Percentiles rank a stretch among this genome's conserved stretches.
Conservation (phyloP, 371 early-diverging fungal genomes). For the Lichtheimia hyalospora region DNA sequence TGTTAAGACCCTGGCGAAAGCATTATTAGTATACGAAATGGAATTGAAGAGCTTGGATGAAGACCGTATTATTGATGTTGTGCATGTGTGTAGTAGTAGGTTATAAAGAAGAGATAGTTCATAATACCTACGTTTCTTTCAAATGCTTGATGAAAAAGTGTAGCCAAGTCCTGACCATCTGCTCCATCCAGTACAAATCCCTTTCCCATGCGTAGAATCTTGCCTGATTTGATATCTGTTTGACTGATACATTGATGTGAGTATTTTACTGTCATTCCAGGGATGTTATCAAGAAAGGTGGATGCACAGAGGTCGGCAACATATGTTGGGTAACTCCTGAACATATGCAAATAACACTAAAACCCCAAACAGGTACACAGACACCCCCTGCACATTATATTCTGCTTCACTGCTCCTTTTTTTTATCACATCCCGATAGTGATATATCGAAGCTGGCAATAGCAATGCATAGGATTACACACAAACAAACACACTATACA, state of each 20-base stretch:
- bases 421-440: too few relatives aligned
- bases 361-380: too few relatives aligned
- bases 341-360: too few relatives aligned
- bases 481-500: neutral
- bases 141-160: conserved; percentile 73
- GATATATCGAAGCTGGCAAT: too few relatives aligned
- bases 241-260: conserved; percentile 44
- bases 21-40: neutral
- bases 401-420: too few relatives aligned
- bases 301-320: too few relatives aligned
- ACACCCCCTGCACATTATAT: too few relatives aligned
- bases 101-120: neutral
- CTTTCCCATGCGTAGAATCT: conserved; percentile 87
- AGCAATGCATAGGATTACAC: too few relatives aligned
- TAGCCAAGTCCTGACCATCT: conserved; percentile 79
- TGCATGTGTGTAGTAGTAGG: neutral
- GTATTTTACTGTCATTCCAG: too few relatives aligned
- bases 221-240: conserved; percentile 69
- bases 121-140: conserved; percentile 50
- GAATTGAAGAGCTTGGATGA: too few relatives aligned
- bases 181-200: conserved; percentile 77
- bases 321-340: too few relatives aligned
- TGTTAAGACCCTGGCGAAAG: conserved; percentile 48
- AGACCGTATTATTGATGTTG: neutral
- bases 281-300: too few relatives aligned